phyloP scores from a whole-genome alignment of 306 rosid genomes.

The Lathyrus sativus region DNA sequence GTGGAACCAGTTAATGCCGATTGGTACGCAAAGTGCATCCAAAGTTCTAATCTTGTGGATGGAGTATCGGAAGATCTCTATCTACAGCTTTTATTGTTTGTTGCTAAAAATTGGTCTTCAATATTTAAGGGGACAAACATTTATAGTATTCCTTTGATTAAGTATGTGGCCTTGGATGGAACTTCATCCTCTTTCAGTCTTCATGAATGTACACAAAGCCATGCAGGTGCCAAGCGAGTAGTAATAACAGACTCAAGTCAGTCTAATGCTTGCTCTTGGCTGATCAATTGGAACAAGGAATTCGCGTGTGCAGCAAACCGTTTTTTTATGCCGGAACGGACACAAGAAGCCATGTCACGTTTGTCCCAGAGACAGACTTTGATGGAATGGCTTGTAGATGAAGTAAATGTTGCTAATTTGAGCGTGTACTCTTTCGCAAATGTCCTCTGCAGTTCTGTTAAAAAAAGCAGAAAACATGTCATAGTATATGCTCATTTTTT shows the following conservation, averaged over 20 bases:
- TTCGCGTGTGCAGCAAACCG: slow-evolving; percentile 36
- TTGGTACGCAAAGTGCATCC: slow-evolving; percentile 78
- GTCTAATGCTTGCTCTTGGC: slow-evolving; percentile 50
- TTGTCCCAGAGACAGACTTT: slow-evolving; percentile 27
- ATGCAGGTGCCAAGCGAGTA: slow-evolving; percentile 27
- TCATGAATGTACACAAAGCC: not conserved
- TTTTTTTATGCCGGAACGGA: slow-evolving; percentile 57
- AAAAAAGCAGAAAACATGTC: slow-evolving; percentile 22
- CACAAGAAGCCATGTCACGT: slow-evolving; percentile 45
- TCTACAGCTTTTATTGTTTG: slow-evolving; percentile 52
- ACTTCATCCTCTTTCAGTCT: slow-evolving; percentile 44
- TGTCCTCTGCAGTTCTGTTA: slow-evolving; percentile 20
- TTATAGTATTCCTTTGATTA: slow-evolving; percentile 47
- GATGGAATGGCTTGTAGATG: slow-evolving; percentile 49
- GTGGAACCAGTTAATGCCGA: slow-evolving; percentile 48
- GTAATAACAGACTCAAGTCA: slow-evolving; percentile 22
- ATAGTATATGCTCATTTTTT: slow-evolving; percentile 59
- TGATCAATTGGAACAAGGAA: slow-evolving; percentile 56
- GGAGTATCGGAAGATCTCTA: slow-evolving; percentile 59
- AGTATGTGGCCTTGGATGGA: slow-evolving; percentile 48
- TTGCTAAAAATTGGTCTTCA: slow-evolving; percentile 55
- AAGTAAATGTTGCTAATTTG: slow-evolving; percentile 30
- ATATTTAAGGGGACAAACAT: slow-evolving; percentile 41
- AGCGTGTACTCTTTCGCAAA: slow-evolving; percentile 42
- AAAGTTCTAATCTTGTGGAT: slow-evolving; percentile 55